phyloP scores from a whole-genome alignment of 192 early-diverging fungal genomes.

The Entophlyctis helioformis region DNA sequence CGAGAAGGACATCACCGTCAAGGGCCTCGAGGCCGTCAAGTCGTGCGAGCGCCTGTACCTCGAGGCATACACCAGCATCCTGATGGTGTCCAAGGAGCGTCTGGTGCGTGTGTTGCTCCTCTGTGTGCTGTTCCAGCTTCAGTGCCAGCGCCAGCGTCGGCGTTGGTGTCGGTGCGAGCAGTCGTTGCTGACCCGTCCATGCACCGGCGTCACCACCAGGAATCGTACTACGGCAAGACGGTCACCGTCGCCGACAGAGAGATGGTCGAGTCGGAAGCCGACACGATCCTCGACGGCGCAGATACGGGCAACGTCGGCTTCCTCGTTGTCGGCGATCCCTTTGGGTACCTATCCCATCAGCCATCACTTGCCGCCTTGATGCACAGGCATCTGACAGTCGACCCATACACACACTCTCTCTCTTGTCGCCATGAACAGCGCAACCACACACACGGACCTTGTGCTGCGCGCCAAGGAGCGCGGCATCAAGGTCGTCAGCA shows the following conservation, averaged over 20 bases:
- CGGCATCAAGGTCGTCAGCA: conserved; percentile 70
- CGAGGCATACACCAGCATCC: conserved; percentile 90
- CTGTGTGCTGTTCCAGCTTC: too few relatives aligned
- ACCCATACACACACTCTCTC: too few relatives aligned
- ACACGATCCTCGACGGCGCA: conserved; percentile 77
- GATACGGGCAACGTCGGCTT: conserved; percentile 86
- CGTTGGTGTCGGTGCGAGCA: too few relatives aligned
- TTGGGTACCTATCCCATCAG: conserved; percentile 44
- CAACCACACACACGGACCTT: conserved; percentile 95
- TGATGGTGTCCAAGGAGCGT: conserved; percentile 71
- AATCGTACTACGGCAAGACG: conserved; percentile 77
- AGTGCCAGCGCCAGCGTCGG: too few relatives aligned
- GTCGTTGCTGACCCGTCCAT: too few relatives aligned
- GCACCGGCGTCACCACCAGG: too few relatives aligned
- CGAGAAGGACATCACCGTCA: conserved; percentile 93
- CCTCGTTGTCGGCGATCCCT: conserved; percentile 96
- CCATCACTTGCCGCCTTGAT: too few relatives aligned
- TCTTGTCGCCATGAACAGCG: too few relatives aligned
- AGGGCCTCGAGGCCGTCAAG: conserved; percentile 88
- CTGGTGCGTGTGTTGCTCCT: conserved; percentile 36
- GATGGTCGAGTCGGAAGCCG: conserved; percentile 88
- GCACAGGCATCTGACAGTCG: too few relatives aligned
- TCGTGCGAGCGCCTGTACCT: conserved; percentile 81
- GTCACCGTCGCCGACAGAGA: conserved; percentile 91
- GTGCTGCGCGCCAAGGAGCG: conserved; percentile 86